These are phyloP conservation scores for Flaveria brownii DNA, from an alignment of 129 eudicot species.

Conservation along the genomic window DNA sequence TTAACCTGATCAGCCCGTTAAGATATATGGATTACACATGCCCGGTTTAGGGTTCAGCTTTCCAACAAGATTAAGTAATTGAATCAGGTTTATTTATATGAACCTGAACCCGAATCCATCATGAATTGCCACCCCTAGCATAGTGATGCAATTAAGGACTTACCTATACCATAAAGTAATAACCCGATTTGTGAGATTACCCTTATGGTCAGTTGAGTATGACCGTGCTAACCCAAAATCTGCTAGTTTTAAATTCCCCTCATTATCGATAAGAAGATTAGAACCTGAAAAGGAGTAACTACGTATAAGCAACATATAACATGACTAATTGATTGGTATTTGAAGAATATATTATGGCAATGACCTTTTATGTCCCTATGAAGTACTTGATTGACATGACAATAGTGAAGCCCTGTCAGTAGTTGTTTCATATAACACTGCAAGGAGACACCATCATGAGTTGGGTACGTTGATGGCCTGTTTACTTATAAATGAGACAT, in stretches of 20 bases:
- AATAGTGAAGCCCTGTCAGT: constrained; percentile 92
- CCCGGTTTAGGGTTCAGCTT: not conserved
- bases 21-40: not conserved
- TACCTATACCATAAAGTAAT: constrained; percentile 98
- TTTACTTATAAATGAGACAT: not conserved
- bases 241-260: constrained; percentile 91
- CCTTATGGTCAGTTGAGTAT: constrained; percentile 66
- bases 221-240: constrained; percentile 95
- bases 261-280: constrained; percentile 90
- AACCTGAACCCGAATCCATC: not conserved
- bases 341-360: not conserved
- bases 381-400: constrained; percentile 90
- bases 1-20: not conserved
- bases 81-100: not conserved
- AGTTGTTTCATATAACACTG: constrained; percentile 97
- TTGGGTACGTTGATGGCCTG: constrained; percentile 17
- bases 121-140: not conserved
- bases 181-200: constrained; percentile 90
- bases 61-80: not conserved
- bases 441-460: constrained; percentile 32
- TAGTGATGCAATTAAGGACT: not conserved
- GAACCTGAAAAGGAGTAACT: constrained; percentile 50
- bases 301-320: constrained; percentile 21
- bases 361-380: constrained; percentile 95
- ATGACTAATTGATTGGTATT: not conserved